Percentiles rank a stretch among this genome's conserved stretches.
These are phyloP conservation scores for Termitomyces sp. DNA, from an alignment of 768 basidiomycete species.

Conservation along the genomic window DNA sequence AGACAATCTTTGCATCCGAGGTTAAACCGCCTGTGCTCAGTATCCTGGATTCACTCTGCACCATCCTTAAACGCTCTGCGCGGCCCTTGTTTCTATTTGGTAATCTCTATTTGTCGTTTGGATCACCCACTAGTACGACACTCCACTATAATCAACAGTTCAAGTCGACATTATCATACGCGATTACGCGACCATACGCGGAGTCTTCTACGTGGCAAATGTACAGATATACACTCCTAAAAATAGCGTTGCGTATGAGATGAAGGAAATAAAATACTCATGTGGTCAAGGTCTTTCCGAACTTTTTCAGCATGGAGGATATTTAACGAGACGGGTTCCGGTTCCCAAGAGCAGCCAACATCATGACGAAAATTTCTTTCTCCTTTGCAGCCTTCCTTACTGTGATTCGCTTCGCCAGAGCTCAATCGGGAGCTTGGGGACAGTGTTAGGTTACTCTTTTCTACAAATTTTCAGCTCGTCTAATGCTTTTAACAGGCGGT, in stretches of 20 bases:
- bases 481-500: conserved; percentile 15
- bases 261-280: background rate
- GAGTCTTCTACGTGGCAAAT: background rate
- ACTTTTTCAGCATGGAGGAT: conserved; percentile 6
- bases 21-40: background rate
- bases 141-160: background rate
- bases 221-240: background rate
- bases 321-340: background rate
- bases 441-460: conserved; percentile 23
- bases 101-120: background rate
- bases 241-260: background rate
- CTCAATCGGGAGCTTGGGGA: conserved; percentile 26
- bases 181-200: background rate
- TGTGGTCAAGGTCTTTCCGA: conserved; percentile 12
- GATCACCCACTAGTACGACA: background rate
- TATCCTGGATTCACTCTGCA: background rate
- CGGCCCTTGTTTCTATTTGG: too few relatives aligned
- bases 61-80: too few relatives aligned
- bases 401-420: conserved; percentile 18
- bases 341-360: background rate
- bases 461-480: background rate
- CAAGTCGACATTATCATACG: background rate
- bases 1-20: background rate
- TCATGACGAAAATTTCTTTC: conserved; percentile 17
- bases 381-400: conserved; percentile 23